Base-by-base conservation (phyloP, 345 rosid species). In the Boechera stricta region DNA sequence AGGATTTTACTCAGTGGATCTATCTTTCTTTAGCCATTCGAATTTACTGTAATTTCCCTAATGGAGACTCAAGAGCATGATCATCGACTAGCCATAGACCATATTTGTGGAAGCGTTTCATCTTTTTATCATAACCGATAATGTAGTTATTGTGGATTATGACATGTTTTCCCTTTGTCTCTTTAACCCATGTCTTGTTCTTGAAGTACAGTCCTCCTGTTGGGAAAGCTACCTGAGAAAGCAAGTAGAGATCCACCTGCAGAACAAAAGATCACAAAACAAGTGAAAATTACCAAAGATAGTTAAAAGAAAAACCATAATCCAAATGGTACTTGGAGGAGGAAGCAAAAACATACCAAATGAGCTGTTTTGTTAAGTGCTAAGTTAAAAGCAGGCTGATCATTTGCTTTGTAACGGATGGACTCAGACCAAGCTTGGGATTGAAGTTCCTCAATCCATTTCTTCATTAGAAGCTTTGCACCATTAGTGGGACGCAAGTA, bases 301-400 rank as follows among this genome's bases (percentile, higher is more conserved):
- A 45, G 1, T 4, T 0, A 15, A 44, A 7, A 13, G 24, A 21
- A 44, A 47, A n/a, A 47, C 21, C 52, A 5, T 15, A 15, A n/a
- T 2, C 8, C 10, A 16, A n/a, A 35, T 58, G 28, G 28, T 2
- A 58, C 2, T 3, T 15, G 63, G 11, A 33, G 63, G 24, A 26
- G 63, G 24, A 26, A 62, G 11, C 18, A 63, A 7, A 61, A 38
- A 33, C 71, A 80, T 39, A 94, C 99, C 93, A 82, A 86, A 67
- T 79, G 84, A 67, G 87, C 82, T 76, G 91, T 87, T 84, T 82
- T 90, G 52, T 78, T 88, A 45, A 92, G 73, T 33, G 97, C 97
- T 89, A 97, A 87, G 69, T 92, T 95, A 80, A 95, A 95, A 64
- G 84, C 96, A 81, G 98, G 98, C 75, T 91, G 98, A 84, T 95